Percentiles rank a stretch among this genome's conserved stretches.
phyloP scores from a whole-genome alignment of 108 stramenopile species.

The Seminavis robusta region DNA sequence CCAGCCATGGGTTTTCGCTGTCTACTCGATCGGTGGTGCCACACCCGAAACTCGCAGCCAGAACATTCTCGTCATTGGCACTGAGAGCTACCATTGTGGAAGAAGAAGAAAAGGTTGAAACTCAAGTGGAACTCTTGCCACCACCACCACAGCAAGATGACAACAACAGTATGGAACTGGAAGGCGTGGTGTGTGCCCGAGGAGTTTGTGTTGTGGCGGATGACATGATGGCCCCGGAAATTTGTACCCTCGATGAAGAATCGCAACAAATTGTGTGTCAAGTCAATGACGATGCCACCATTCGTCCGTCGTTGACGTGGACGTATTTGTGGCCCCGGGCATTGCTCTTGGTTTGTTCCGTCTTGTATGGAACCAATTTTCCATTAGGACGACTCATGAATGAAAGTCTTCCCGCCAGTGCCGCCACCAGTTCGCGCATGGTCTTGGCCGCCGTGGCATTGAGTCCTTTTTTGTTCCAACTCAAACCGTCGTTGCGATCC shows the following conservation, averaged over 20 bases:
- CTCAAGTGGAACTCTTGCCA: too few species aligned
- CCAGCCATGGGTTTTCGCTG: too few species aligned
- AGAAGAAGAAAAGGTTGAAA: too few species aligned
- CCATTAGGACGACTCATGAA: constrained; percentile 65
- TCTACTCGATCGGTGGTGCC: too few species aligned
- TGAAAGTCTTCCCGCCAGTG: constrained; percentile 44
- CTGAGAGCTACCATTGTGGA: too few species aligned
- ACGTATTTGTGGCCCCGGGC: constrained; percentile 40
- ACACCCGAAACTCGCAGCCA: too few species aligned
- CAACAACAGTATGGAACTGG: too few species aligned
- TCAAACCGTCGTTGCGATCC: constrained; percentile 26
- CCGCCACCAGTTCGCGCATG: constrained; percentile 52
- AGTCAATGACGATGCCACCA: background rate
- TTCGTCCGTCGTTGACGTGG: background rate
- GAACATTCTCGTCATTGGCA: too few species aligned
- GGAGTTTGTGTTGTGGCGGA: constrained; percentile 1
- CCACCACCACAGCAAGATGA: too few species aligned
- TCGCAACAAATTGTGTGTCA: background rate
- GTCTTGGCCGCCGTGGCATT: constrained; percentile 49
- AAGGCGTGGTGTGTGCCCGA: constrained; percentile 4
- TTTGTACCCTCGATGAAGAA: background rate
- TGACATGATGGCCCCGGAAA: constrained; percentile 4
- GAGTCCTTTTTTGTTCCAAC: constrained; percentile 51
- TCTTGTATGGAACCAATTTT: constrained; percentile 73
- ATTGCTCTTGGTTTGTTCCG: constrained; percentile 33